phyloP scores from a whole-genome alignment of 108 stramenopile genomes.

The Nitzschia sp. region DNA sequence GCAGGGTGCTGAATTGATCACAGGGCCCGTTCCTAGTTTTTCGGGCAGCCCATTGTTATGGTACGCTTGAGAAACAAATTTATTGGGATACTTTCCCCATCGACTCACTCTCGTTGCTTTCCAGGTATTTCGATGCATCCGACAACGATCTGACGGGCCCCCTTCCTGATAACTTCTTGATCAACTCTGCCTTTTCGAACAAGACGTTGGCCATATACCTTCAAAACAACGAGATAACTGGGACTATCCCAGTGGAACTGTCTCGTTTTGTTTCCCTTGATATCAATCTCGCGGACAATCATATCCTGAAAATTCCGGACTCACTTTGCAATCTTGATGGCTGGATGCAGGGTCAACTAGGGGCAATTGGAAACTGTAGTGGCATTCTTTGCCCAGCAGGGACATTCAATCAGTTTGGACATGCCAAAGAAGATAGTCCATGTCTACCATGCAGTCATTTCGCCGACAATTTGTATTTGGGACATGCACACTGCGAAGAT shows the following conservation, averaged over 20 bases:
- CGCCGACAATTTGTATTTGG: slow-evolving; percentile 30
- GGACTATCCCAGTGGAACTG: slow-evolving; percentile 43
- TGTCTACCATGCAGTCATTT: slow-evolving; percentile 37
- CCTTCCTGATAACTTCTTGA: slow-evolving; percentile 61
- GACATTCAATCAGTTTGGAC: slow-evolving; percentile 42
- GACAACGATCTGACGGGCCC: slow-evolving; percentile 61
- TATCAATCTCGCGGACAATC: slow-evolving; percentile 53
- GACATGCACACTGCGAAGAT: slow-evolving; percentile 37
- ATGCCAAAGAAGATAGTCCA: slow-evolving; percentile 21
- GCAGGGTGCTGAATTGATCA: slow-evolving; percentile 36
- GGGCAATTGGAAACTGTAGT: slow-evolving; percentile 48
- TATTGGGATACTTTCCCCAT: background rate
- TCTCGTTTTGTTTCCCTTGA: slow-evolving; percentile 37
- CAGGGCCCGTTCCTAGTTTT: slow-evolving; percentile 57
- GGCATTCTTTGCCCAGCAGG: slow-evolving; percentile 57
- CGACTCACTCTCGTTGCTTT: background rate
- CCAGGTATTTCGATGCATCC: slow-evolving; percentile 53
- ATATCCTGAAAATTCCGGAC: slow-evolving; percentile 37
- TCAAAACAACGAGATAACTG: slow-evolving; percentile 53
- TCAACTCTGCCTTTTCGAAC: slow-evolving; percentile 15
- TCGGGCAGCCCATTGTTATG: slow-evolving; percentile 39
- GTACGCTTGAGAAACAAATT: slow-evolving; percentile 12
- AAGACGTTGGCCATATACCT: slow-evolving; percentile 45
- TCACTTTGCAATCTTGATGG: slow-evolving; percentile 39
- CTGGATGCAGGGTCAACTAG: slow-evolving; percentile 60